Evolutionary conservation across 2,329 filamentous ascomycete species (phyloP).

Genomic region (Calonectria ilicicola): DNA sequence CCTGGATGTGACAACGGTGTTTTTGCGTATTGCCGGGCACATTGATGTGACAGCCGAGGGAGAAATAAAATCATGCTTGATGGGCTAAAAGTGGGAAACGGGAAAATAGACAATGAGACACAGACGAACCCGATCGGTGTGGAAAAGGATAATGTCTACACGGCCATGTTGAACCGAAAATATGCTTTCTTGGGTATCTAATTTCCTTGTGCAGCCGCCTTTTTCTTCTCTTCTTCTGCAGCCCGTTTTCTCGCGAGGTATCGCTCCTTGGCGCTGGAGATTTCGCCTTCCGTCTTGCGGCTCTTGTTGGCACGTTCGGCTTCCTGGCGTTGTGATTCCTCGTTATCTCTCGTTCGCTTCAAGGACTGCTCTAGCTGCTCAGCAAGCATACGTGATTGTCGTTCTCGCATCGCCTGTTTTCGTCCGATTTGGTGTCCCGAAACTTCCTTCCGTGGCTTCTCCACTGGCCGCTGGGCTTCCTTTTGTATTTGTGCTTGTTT

Average conservation of each 20-base stretch:
- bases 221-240: constrained; percentile 76
- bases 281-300: constrained; percentile 81
- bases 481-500: constrained; percentile 61
- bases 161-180: constrained; percentile 30
- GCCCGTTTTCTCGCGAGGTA: constrained; percentile 83
- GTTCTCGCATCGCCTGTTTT: constrained; percentile 77
- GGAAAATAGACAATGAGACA: constrained; percentile 31
- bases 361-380: constrained; percentile 79
- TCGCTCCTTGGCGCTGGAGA: constrained; percentile 82
- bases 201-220: constrained; percentile 47
- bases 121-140: constrained; percentile 33
- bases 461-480: constrained; percentile 37
- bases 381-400: constrained; percentile 84
- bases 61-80: constrained; percentile 23
- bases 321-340: constrained; percentile 72
- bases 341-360: constrained; percentile 78
- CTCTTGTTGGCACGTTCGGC: constrained; percentile 78
- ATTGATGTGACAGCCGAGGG: neutral
- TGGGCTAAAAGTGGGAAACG: constrained; percentile 5
- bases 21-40: neutral
- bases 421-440: constrained; percentile 59
- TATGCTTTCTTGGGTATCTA: constrained; percentile 46
- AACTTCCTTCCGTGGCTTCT: constrained; percentile 50
- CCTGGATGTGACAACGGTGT: constrained; percentile 4
- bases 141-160: constrained; percentile 31